Evolutionary conservation across 2,329 filamentous ascomycete genomes (phyloP).

Genomic region (Paecilomyces fulvus): DNA sequence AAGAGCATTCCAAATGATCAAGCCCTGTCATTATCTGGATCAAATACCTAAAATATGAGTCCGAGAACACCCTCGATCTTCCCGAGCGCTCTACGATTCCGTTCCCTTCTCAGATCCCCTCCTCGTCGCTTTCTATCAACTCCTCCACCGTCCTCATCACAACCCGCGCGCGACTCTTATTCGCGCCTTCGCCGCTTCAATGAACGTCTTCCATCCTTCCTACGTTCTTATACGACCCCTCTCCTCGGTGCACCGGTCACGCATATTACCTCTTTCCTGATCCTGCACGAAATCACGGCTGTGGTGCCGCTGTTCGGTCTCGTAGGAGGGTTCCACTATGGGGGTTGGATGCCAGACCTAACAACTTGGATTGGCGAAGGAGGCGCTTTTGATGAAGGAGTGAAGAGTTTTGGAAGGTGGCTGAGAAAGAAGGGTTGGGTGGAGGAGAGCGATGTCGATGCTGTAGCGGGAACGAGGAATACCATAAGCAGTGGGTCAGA

Average conservation of each 20-base stretch:
- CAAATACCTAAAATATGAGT: not conserved
- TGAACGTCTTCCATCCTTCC: conserved; percentile 52
- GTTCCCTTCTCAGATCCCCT: conserved; percentile 6
- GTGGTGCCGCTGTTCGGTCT: conserved; percentile 69
- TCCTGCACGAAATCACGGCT: conserved; percentile 88
- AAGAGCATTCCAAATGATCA: not conserved
- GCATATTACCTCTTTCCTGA: conserved; percentile 75
- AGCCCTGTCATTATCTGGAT: not conserved
- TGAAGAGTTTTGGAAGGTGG: conserved; percentile 68
- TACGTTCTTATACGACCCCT: conserved; percentile 60
- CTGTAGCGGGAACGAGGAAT: conserved; percentile 30
- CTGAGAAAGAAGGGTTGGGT: conserved; percentile 78
- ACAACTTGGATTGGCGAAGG: conserved; percentile 20
- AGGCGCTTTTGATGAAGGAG: conserved; percentile 47
- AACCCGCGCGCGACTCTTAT: conserved; percentile 10
- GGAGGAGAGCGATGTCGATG: conserved; percentile 34
- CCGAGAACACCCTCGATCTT: not conserved
- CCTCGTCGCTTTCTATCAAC: conserved; percentile 4
- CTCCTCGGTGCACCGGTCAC: conserved; percentile 70
- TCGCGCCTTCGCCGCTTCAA: conserved; percentile 29
- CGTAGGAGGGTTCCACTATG: conserved; percentile 71
- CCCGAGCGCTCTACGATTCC: conserved; percentile 15
- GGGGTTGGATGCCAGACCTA: conserved; percentile 59
- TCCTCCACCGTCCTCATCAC: conserved; percentile 5
- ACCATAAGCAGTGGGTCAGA: conserved; percentile 17